Base-by-base conservation (phyloP, 2,329 filamentous ascomycete genomes). In the Talaromyces sp. region DNA sequence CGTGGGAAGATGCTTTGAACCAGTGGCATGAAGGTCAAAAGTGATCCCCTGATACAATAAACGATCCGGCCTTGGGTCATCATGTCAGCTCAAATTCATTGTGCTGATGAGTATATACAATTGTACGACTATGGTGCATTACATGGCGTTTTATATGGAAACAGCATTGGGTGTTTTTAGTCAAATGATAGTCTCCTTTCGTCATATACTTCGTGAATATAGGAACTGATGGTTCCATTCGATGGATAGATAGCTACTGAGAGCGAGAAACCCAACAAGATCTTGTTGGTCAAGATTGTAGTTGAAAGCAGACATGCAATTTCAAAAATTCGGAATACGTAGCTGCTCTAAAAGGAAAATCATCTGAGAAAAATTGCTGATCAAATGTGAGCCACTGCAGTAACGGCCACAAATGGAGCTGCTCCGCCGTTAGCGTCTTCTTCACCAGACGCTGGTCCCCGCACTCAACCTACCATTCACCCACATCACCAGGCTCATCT, bases 1-100 rank as follows among this genome's bases (percentile, higher is more conserved):
- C 81, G 16, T 92, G 89, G 84, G 88, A 93, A 72, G 82, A 85
- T 66, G 89, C 87, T 1, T 74, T 92, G 56, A 83, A 85, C 68
- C 78, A 77, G 43, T 93, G 91, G 90, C 81, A 83, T 69, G 65
- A 66, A 35, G 47, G 33, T 27, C 52, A 52, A 31, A 57, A 54
- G n/a, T 49, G n/a, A 62, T 22, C 22, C 13, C 39, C n/a, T 11
- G 27, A 47, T 33, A 31, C 35, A 39, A 49, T 57, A 52, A 59
- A 43, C 35, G 45, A 31, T n/a, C 27, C n/a, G 27, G 22, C 33
- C 43, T 33, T 22, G 33, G n/a, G 19, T 19, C 35, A 37, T 47
- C 39, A 62, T n/a, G 4, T 33, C 39, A 14, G 37, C 14, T 33
- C 33, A 24, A 16, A 27, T 31, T n/a, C 24, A 45, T 45, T 14